Percentiles rank a stretch among this genome's conserved stretches.
Evolutionary conservation across 352 stramenopile genomes (phyloP).

Genomic region (Salisapilia sapeloensis): DNA sequence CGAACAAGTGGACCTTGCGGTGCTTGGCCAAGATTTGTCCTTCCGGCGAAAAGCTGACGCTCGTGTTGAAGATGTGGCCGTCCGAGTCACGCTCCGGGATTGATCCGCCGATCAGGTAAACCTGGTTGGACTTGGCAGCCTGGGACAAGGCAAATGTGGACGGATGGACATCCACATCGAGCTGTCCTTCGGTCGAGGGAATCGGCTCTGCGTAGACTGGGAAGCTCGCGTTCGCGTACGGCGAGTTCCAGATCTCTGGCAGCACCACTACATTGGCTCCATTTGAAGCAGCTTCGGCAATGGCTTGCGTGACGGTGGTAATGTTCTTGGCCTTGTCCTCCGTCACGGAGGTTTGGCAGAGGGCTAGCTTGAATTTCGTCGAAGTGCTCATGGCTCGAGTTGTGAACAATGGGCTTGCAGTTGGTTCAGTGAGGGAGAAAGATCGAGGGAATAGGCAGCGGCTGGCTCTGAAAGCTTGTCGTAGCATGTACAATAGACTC

Average conservation of each 20-base stretch:
- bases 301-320: slow-evolving; percentile 39
- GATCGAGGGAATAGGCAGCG: too few relatives aligned
- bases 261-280: slow-evolving; percentile 82
- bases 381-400: slow-evolving; percentile 22
- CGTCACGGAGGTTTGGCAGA: slow-evolving; percentile 92
- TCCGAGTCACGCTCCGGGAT: slow-evolving; percentile 86
- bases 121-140: slow-evolving; percentile 75
- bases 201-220: slow-evolving; percentile 94
- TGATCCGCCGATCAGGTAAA: slow-evolving; percentile 95
- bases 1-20: slow-evolving; percentile 99
- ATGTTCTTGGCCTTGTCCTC: slow-evolving; percentile 77
- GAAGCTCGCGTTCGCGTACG: slow-evolving; percentile 96
- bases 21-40: slow-evolving; percentile 96
- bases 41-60: slow-evolving; percentile 88
- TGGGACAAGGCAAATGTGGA: slow-evolving; percentile 82
- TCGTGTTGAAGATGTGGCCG: slow-evolving; percentile 98
- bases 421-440: too few relatives aligned
- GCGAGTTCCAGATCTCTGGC: slow-evolving; percentile 93
- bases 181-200: slow-evolving; percentile 41
- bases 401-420: too few relatives aligned
- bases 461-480: too few relatives aligned
- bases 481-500: too few relatives aligned
- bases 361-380: slow-evolving; percentile 77
- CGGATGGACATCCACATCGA: slow-evolving; percentile 44
- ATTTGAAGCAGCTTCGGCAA: slow-evolving; percentile 52